phyloP scores from a whole-genome alignment of 2,329 filamentous ascomycete genomes.

The Aspergillus bombycis region DNA sequence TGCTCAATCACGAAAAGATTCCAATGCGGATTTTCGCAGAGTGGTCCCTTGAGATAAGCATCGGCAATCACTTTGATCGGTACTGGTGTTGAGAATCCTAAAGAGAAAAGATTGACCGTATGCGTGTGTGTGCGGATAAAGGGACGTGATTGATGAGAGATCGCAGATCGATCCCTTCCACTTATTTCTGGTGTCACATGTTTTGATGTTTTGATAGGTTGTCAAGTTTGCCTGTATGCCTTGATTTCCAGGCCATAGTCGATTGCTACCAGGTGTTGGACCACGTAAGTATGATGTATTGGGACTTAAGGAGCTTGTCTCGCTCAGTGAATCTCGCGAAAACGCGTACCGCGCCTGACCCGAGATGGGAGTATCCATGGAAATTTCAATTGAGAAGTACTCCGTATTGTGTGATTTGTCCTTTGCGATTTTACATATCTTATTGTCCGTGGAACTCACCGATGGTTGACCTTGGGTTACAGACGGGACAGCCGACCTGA shows the following conservation, averaged over 20 bases:
- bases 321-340: background rate
- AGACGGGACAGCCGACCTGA: constrained; percentile 18
- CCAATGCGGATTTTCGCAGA: background rate
- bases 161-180: background rate
- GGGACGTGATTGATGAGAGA: background rate
- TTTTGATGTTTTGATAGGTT: background rate
- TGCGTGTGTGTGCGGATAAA: background rate
- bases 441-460: constrained; percentile 12
- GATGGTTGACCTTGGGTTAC: constrained; percentile 18
- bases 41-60: background rate
- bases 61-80: background rate
- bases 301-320: background rate
- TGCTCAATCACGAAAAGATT: background rate
- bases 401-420: constrained; percentile 10
- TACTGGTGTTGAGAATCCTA: background rate
- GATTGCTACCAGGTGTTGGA: background rate
- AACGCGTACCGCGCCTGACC: background rate
- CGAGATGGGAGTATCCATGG: background rate
- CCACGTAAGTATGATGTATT: constrained; percentile 10
- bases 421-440: constrained; percentile 7
- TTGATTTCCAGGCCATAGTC: background rate
- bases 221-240: background rate
- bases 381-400: background rate
- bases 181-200: background rate
- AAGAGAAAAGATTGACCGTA: background rate